Base-by-base conservation (phyloP, 208 protist genomes). In the Crithidia brevicula region DNA sequence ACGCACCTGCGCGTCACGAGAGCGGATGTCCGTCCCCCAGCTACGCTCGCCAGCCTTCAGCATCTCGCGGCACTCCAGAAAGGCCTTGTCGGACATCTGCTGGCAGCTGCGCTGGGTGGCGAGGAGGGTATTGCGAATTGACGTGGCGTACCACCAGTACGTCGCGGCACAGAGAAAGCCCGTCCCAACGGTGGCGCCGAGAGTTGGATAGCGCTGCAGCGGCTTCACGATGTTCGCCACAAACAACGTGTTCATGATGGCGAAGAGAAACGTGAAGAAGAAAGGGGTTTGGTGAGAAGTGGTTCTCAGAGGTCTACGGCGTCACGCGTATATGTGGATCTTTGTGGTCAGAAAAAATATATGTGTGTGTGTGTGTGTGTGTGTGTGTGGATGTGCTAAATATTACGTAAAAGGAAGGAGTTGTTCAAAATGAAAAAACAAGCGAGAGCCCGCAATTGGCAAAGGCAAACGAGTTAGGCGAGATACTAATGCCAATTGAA, bases 121-220 rank as follows among this genome's bases (percentile, higher is more conserved):
- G 1, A 84, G 70, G 16, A 93, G 69, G 7, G 51, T 79, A 42
- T 50, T 76, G 51, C 78, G 83, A 13, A 77, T 93, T 15, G 82
- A 85, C 2, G 71, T 60, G 68, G 63, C 70, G 72, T 95, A 92
- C 68, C 77, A 93, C 83, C 79, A 92, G 66, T 91, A 95, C 23
- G 77, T 89, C 43, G 90, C 38, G 42, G 68, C 74, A 59, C 80
- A 85, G 18, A 89, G 46, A 3, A 65, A 50, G 53, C 78, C 86
- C 8, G 86, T 93, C 27, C 72, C 75, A 5, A 91, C 79, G 38
- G 76, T 82, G 3, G 79, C 36, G 16, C 77, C 84, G 3, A 91
- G 67, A 9, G 81, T 75, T 0, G 79, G 66, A 66, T 92, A 83
- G 50, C 67, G 77, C 63, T 71, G 51, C 36, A 92, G 64, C 50